Conservation (phyloP, 1,139 yeast genomes). For the Saccharomycopsis hybrid region DNA sequence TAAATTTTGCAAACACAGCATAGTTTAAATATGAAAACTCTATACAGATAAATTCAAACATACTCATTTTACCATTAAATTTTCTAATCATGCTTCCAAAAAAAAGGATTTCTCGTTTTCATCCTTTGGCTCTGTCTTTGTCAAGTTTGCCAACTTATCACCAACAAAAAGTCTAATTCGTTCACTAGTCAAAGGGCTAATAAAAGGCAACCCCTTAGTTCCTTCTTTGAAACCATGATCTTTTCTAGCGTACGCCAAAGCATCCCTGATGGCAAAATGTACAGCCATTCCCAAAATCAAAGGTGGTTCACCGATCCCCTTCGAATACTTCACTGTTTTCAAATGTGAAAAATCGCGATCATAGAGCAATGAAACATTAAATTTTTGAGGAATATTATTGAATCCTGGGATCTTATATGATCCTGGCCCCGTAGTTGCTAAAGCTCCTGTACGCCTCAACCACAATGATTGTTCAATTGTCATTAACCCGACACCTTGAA, state of each 20-base stretch:
- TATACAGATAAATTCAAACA: no score
- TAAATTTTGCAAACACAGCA: no score
- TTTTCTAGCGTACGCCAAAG: conserved; percentile 32
- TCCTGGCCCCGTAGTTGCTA: conserved; percentile 42
- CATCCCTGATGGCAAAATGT: conserved; percentile 39
- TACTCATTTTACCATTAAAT: no score
- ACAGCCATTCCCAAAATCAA: conserved; percentile 36
- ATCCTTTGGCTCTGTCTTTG: conserved; percentile 30
- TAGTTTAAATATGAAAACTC: no score
- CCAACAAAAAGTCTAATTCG: conserved; percentile 35
- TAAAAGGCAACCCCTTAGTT: conserved; percentile 27
- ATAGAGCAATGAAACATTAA: conserved; percentile 39
- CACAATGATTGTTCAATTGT: conserved; percentile 42
- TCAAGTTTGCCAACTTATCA: conserved; percentile 30
- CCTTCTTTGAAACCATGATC: conserved; percentile 27
- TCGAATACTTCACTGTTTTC: conserved; percentile 36
- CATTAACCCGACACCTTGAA: conserved; percentile 42
- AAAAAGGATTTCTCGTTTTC: neutral
- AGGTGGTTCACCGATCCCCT: conserved; percentile 45
- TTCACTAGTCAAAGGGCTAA: conserved; percentile 37
- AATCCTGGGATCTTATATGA: conserved; percentile 57
- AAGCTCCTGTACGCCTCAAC: conserved; percentile 34
- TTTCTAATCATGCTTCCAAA: neutral
- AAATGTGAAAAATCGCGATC: conserved; percentile 37
- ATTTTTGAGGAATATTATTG: conserved; percentile 46